Evolutionary conservation across 2,329 filamentous ascomycete genomes (phyloP), one percentile per base, ranked within the genome.

Genomic region (Colletotrichum sp.): DNA sequence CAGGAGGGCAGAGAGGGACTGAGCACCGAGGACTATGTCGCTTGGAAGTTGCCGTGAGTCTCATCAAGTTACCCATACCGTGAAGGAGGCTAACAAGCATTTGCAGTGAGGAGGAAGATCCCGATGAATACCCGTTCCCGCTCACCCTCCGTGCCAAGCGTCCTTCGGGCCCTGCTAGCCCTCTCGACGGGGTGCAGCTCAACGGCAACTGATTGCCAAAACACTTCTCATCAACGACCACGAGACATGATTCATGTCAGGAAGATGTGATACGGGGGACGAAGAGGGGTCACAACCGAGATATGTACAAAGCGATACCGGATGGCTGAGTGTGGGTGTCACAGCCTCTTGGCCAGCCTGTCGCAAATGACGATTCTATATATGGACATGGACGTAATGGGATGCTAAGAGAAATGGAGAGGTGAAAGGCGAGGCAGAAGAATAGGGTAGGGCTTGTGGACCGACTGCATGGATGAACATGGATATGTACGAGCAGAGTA

Each of bases 41-140:
- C 96, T 36, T 99, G 97, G 97, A 98, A 98, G 87, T 88, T 98
- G 75, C 97, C 96, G 94, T 98, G 91, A 94, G 96, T 96, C 32
- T 25, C 9, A 27, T 4, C 32, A 15, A n/a, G 13, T 22, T n/a
- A 19, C 28, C 5, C 25, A 34, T 19, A 16, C 48, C 13, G 28
- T 5, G n/a, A 55, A 30, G 36, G 25, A 63, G n/a, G 52, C 85
- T 86, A 80, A 87, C 81, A 60, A 68, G 48, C 25, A 52, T 28
- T 48, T 78, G 76, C 81, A 98, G 95, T 86, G 95, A 97, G 85
- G 96, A 98, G 84, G 97, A 98, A 88, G 97, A 98, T 80, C 92
- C 94, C 1, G 96, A 92, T n/a, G 91, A 92, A 81, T 91, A 92
- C 78, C 88, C 90, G 1, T 92, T 91, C 84, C 90, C 90, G 30